These are phyloP conservation scores for Emmonsiellopsis sp. DNA, from an alignment of 2,329 filamentous ascomycete genomes.

Conservation along the genomic window DNA sequence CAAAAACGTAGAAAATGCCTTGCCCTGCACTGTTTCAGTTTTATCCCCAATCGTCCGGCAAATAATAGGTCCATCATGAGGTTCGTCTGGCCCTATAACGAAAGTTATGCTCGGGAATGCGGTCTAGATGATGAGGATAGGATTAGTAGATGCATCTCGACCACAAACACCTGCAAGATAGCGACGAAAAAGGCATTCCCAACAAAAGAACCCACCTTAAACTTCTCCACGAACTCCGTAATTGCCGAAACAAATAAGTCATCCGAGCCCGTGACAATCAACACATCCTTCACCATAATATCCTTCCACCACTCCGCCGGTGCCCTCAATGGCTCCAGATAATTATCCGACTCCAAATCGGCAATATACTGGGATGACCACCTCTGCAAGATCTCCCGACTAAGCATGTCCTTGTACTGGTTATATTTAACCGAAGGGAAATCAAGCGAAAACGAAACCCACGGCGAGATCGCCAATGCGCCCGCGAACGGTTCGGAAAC, in stretches of 20 bases:
- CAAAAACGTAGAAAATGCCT: slow-evolving; percentile 28
- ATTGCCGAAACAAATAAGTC: slow-evolving; percentile 52
- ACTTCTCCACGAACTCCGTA: slow-evolving; percentile 37
- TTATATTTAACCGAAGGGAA: slow-evolving; percentile 37
- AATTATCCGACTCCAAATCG: slow-evolving; percentile 34
- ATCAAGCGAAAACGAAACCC: slow-evolving; percentile 43
- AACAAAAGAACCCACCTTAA: slow-evolving; percentile 28
- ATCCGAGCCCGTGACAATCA: slow-evolving; percentile 46
- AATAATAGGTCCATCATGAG: slow-evolving; percentile 35
- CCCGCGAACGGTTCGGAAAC: slow-evolving; percentile 38
- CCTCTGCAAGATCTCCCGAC: slow-evolving; percentile 26
- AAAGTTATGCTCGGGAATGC: slow-evolving; percentile 23
- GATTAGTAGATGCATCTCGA: neutral
- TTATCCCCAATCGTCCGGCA: slow-evolving; percentile 26
- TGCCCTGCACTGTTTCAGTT: slow-evolving; percentile 31
- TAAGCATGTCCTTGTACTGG: slow-evolving; percentile 43
- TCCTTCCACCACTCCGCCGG: slow-evolving; percentile 45
- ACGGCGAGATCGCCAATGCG: slow-evolving; percentile 48
- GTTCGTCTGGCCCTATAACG: slow-evolving; percentile 28
- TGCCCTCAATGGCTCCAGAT: slow-evolving; percentile 44
- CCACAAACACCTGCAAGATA: neutral
- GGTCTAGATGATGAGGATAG: slow-evolving; percentile 7
- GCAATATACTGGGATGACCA: slow-evolving; percentile 44
- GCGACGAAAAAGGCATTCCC: neutral
- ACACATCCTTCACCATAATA: slow-evolving; percentile 38